These are phyloP conservation scores for Fraxinus sp. DNA, from an alignment of 305 asterid species.

Conservation along the genomic window DNA sequence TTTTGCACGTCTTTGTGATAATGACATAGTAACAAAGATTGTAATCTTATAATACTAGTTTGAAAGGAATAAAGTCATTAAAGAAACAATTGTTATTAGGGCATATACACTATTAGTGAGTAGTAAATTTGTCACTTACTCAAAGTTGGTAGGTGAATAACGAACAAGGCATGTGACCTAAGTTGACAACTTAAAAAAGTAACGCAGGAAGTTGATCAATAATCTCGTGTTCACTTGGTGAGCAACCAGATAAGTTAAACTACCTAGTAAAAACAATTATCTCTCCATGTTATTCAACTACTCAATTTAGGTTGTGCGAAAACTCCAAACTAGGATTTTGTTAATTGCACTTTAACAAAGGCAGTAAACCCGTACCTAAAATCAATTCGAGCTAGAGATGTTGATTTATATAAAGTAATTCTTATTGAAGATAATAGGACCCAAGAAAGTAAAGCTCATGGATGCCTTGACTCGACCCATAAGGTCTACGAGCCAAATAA, in stretches of 20 bases:
- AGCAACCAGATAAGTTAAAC: neutral
- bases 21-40: neutral
- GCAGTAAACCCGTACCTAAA: neutral
- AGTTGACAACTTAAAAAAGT: neutral
- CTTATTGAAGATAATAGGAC: no score
- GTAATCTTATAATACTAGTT: neutral
- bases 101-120: neutral
- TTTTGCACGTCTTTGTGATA: neutral
- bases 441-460: neutral
- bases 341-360: neutral
- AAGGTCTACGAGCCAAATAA: neutral
- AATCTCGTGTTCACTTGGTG: neutral
- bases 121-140: neutral
- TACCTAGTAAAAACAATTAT: neutral
- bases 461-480: neutral
- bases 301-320: neutral
- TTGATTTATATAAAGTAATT: neutral
- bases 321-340: neutral
- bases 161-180: neutral
- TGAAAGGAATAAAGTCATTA: neutral
- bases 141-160: neutral
- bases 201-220: neutral
- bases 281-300: neutral
- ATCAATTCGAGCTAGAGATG: neutral
- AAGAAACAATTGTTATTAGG: neutral